Base-by-base conservation (phyloP, 805 yeast species). In the Lachancea sp. region DNA sequence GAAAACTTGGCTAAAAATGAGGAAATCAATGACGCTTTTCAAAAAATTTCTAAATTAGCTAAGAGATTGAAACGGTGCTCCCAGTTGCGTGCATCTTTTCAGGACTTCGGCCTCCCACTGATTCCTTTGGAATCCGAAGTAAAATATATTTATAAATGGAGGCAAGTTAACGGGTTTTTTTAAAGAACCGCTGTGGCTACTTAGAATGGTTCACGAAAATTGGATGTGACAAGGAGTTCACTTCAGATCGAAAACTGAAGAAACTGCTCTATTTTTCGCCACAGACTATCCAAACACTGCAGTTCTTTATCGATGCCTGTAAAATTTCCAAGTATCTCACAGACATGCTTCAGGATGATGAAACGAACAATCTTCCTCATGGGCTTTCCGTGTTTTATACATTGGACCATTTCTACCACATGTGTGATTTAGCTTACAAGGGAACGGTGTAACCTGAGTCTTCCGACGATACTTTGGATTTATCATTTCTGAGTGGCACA, bases 401-500 rank as follows among this genome's bases (percentile, higher is more conserved):
- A 21, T 3, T 41, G 18, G 38, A 34, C 34, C 34, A 34, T 34
- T 41, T 25, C 34, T 32, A 41, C 30, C 24, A 19, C 11, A 13
- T 9, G 7, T 41, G 45, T 19, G 16, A 11, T 29, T 17, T 11
- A 18, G 45, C 37, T 17, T 20, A 21, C 2, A 6, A 29, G 11
- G 45, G 41, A n/a, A n/a, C n/a, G n/a, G n/a, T n/a, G n/a, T n/a
- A n/a, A n/a, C n/a, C n/a, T n/a, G n/a, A n/a, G n/a, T n/a, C n/a
- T n/a, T n/a, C n/a, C n/a, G n/a, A n/a, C n/a, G n/a, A n/a, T n/a
- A n/a, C 33, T 15, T 30, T 12, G 21, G 45, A 37, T 30, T 41
- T 41, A 17, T 37, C 37, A 12, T 30, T 23, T 22, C 30, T 40
- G 19, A 43, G 35, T 40, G 46, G 43, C 26, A 15, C 40, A 3